Evolutionary conservation across 768 basidiomycete species (phyloP).

Genomic region (Amanita brunnescens): DNA sequence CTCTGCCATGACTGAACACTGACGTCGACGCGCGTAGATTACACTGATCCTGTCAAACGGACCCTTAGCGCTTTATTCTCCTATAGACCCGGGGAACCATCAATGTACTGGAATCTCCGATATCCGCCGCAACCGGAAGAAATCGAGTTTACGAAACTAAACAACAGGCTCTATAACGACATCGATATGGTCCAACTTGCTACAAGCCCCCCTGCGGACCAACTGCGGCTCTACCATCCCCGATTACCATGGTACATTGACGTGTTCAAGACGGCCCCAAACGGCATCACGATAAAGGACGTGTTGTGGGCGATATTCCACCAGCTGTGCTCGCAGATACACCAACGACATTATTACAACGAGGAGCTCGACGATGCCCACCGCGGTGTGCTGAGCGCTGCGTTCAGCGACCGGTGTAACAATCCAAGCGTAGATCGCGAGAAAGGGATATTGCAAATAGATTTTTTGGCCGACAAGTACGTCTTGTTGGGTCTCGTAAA

Average conservation of each 20-base stretch:
- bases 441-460: conserved; percentile 45
- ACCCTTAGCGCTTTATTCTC: conserved; percentile 22
- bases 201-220: conserved; percentile 38
- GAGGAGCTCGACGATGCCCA: conserved; percentile 40
- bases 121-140: conserved; percentile 19
- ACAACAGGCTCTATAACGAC: conserved; percentile 29
- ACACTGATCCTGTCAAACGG: conserved; percentile 23
- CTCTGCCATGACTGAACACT: neutral
- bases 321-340: conserved; percentile 37
- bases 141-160: conserved; percentile 39
- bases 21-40: conserved; percentile 11
- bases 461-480: conserved; percentile 47
- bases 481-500: conserved; percentile 47
- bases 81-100: conserved; percentile 21
- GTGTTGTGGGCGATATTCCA: conserved; percentile 38
- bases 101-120: conserved; percentile 45
- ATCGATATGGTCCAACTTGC: conserved; percentile 49
- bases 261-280: conserved; percentile 31
- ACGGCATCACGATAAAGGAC: conserved; percentile 53
- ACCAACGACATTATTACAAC: conserved; percentile 49
- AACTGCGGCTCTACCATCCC: conserved; percentile 49
- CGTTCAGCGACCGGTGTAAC: conserved; percentile 38
- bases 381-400: conserved; percentile 31
- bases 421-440: conserved; percentile 23
- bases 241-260: conserved; percentile 65